Evolutionary conservation across 2,329 filamentous ascomycete species (phyloP).

Genomic region (Exserohilum turcica): DNA sequence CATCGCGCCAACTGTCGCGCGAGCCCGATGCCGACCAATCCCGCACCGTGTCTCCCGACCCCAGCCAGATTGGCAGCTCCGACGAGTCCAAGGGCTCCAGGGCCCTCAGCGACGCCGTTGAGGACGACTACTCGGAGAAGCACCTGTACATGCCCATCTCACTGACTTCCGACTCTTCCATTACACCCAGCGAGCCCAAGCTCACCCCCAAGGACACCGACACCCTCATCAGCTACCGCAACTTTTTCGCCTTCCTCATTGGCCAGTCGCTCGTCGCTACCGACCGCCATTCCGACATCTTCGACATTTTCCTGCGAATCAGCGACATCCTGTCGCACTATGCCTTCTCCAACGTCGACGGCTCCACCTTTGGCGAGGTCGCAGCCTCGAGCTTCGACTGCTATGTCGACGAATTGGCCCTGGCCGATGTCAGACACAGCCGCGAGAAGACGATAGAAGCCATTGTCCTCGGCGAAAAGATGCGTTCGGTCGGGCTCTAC

Average conservation of each 20-base stretch:
- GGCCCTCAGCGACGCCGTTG: conserved; percentile 54
- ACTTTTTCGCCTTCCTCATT: conserved; percentile 67
- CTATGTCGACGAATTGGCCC: conserved; percentile 75
- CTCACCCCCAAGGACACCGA: conserved; percentile 59
- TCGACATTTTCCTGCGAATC: conserved; percentile 66
- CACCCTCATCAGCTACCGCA: conserved; percentile 63
- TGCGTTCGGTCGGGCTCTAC: conserved; percentile 82
- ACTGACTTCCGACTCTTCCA: conserved; percentile 57
- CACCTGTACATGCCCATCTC: conserved; percentile 65
- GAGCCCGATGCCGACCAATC: conserved; percentile 37
- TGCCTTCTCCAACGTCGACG: conserved; percentile 66
- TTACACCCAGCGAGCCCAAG: conserved; percentile 36
- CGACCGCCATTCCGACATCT: conserved; percentile 59
- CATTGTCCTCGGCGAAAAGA: conserved; percentile 83
- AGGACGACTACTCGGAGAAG: conserved; percentile 55
- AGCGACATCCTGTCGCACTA: conserved; percentile 62
- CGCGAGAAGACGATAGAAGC: conserved; percentile 89
- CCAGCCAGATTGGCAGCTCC: conserved; percentile 44
- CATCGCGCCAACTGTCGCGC: conserved; percentile 28
- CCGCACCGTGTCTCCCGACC: conserved; percentile 40
- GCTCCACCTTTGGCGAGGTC: conserved; percentile 67
- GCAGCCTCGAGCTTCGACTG: conserved; percentile 69
- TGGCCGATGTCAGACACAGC: conserved; percentile 81
- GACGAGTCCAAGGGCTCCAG: conserved; percentile 56
- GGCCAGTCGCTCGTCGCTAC: conserved; percentile 67